phyloP scores from a whole-genome alignment of 495 filamentous ascomycete species.

The Penicillium riverlandense region DNA sequence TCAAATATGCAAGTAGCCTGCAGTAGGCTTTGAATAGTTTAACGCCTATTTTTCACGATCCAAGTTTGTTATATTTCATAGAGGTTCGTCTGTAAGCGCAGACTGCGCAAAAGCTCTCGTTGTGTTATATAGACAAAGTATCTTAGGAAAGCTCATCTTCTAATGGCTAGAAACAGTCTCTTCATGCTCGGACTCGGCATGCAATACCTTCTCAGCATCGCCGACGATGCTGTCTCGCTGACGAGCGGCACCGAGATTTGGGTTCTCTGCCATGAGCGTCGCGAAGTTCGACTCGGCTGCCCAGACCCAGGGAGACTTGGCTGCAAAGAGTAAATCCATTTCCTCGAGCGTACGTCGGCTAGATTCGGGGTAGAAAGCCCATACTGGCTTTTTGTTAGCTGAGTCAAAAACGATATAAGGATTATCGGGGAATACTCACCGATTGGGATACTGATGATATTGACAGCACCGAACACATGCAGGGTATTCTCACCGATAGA shows the following conservation, averaged over 20 bases:
- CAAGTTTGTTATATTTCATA: no score
- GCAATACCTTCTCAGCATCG: not conserved
- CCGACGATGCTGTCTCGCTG: not conserved
- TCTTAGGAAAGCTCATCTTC: not conserved
- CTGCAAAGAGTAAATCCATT: constrained; percentile 32
- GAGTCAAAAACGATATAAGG: not conserved
- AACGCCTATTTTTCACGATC: no score
- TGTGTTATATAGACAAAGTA: not conserved
- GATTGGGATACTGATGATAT: constrained; percentile 31
- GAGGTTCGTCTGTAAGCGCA: not conserved
- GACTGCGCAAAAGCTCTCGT: not conserved
- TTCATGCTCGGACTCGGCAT: not conserved
- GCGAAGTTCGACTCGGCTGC: not conserved
- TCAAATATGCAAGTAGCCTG: no score
- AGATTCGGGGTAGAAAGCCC: constrained; percentile 30
- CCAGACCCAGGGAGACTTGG: constrained; percentile 7
- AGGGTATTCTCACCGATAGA: constrained; percentile 22
- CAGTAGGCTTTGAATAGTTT: no score
- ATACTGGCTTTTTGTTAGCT: not conserved
- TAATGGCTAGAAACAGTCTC: not conserved
- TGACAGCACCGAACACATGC: constrained; percentile 32
- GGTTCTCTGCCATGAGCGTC: not conserved
- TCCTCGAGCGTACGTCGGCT: constrained; percentile 33
- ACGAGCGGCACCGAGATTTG: not conserved
- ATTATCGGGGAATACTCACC: not conserved